These are phyloP conservation scores for Neurospora sublineolata DNA, from an alignment of 495 filamentous ascomycete genomes.

Conservation along the genomic window DNA sequence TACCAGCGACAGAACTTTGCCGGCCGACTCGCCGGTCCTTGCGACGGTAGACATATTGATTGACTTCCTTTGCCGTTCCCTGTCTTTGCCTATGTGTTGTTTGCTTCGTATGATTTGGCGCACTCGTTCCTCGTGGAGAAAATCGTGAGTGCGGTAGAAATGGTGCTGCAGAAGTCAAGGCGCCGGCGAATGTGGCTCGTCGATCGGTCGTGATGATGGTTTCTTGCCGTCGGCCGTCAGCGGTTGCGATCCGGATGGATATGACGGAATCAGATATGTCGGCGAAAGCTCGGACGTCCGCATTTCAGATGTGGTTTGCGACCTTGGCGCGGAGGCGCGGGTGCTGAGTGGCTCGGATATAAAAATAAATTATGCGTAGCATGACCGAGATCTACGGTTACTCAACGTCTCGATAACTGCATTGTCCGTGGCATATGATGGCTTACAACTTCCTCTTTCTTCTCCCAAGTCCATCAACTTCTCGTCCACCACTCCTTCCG, in stretches of 20 bases:
- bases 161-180: not conserved
- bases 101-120: not conserved
- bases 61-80: not conserved
- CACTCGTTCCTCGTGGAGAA: not conserved
- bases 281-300: not conserved
- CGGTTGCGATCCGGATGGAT: not conserved
- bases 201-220: not conserved
- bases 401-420: not conserved
- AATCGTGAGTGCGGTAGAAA: not conserved
- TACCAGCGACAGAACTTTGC: constrained; percentile 63
- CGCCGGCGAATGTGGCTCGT: not conserved
- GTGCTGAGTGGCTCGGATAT: not conserved
- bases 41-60: constrained; percentile 35
- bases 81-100: not conserved
- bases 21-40: constrained; percentile 49
- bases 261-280: not conserved
- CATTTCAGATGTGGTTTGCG: not conserved
- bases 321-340: not conserved
- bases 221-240: not conserved
- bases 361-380: not conserved
- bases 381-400: not conserved
- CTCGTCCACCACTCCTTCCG: not conserved
- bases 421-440: not conserved
- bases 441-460: not conserved
- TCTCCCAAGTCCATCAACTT: not conserved